Evolutionary conservation across 2,329 filamentous ascomycete species (phyloP).

Genomic region (Clarireedia sp.): DNA sequence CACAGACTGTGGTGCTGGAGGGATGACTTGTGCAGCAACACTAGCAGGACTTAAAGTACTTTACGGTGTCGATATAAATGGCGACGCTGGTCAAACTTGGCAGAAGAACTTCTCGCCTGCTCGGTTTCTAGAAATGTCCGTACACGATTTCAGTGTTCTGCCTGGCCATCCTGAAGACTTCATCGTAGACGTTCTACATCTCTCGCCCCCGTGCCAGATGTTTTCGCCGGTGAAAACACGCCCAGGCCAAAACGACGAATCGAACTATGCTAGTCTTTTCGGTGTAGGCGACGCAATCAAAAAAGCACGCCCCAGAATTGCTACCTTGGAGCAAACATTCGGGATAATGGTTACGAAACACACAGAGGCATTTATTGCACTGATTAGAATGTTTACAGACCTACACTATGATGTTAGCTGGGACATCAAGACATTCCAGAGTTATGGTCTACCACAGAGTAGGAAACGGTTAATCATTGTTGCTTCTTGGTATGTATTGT

Average conservation of each 20-base stretch:
- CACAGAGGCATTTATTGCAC: slow-evolving; percentile 45
- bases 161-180: slow-evolving; percentile 22
- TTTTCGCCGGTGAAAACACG: slow-evolving; percentile 67
- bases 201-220: slow-evolving; percentile 71
- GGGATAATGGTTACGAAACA: slow-evolving; percentile 52
- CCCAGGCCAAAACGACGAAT: slow-evolving; percentile 50
- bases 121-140: slow-evolving; percentile 41
- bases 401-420: slow-evolving; percentile 64
- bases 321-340: slow-evolving; percentile 73
- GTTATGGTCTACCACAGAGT: slow-evolving; percentile 23
- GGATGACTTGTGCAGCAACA: slow-evolving; percentile 56
- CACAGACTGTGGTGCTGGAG: slow-evolving; percentile 65
- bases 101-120: slow-evolving; percentile 21
- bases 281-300: slow-evolving; percentile 48
- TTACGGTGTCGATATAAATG: slow-evolving; percentile 56
- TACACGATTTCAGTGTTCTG: slow-evolving; percentile 41
- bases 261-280: slow-evolving; percentile 55
- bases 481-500: slow-evolving; percentile 34
- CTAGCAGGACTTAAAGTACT: slow-evolving; percentile 49
- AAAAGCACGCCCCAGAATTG: slow-evolving; percentile 53
- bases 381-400: slow-evolving; percentile 57
- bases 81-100: slow-evolving; percentile 20
- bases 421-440: slow-evolving; percentile 46
- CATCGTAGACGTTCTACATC: slow-evolving; percentile 60
- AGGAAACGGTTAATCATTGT: slow-evolving; percentile 45